A percentile compares a stretch with the other conserved stretches of the same genome.
Conservation (phyloP, 495 filamentous ascomycete species). For the Viridothelium virens region DNA sequence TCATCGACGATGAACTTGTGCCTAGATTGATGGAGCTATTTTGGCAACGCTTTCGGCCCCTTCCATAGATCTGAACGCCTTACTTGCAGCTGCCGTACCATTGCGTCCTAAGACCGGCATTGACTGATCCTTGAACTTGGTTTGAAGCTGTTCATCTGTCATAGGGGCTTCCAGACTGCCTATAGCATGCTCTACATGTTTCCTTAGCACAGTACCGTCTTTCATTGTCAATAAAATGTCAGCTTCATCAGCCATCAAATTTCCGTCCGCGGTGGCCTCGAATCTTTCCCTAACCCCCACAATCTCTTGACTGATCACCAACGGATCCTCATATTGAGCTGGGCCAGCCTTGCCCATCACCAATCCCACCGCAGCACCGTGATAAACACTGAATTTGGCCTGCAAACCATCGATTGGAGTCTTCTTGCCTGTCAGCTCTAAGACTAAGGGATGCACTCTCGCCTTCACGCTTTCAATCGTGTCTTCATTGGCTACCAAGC, state of each 20-base stretch:
- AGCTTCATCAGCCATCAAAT: conserved; percentile 39
- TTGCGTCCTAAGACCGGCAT: conserved; percentile 16
- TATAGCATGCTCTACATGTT: conserved; percentile 44
- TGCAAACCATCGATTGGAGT: conserved; percentile 44
- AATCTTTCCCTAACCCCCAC: conserved; percentile 39
- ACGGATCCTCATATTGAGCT: conserved; percentile 42
- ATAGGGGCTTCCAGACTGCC: conserved; percentile 45
- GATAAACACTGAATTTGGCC: conserved; percentile 49
- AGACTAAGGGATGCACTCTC: conserved; percentile 45
- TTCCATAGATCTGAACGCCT: neutral
- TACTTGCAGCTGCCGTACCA: neutral
- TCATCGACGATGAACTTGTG: neutral
- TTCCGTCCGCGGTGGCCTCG: conserved; percentile 37
- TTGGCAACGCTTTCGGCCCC: neutral
- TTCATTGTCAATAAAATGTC: conserved; percentile 34
- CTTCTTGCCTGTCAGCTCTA: conserved; percentile 48
- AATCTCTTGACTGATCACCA: conserved; percentile 36
- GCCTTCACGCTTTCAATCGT: conserved; percentile 31
- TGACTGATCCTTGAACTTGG: conserved; percentile 38
- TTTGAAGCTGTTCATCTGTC: conserved; percentile 38
- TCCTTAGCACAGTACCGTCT: conserved; percentile 36
- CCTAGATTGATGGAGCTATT: neutral
- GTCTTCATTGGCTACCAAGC: conserved; percentile 18
- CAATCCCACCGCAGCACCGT: conserved; percentile 44
- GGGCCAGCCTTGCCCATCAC: conserved; percentile 46